Conservation (phyloP, 805 yeast genomes). For the Saccharomycopsis malanga region DNA sequence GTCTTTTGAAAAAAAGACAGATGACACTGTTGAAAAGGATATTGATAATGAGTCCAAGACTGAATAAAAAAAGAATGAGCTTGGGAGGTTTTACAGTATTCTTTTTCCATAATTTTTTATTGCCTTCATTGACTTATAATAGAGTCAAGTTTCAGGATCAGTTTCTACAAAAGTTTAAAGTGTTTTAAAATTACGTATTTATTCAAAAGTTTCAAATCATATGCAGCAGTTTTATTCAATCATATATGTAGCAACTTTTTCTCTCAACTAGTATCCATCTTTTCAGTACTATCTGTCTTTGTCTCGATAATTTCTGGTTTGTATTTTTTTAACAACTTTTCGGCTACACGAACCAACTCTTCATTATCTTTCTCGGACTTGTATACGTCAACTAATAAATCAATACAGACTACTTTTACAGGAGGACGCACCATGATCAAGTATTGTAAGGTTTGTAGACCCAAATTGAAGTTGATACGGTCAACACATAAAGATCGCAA, state of each 20-base stretch:
- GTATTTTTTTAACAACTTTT: constrained; percentile 13
- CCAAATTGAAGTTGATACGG: constrained; percentile 74
- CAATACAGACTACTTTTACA: constrained; percentile 45
- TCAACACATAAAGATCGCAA: constrained; percentile 74
- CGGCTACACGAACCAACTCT: constrained; percentile 25
- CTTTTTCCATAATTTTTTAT: no score
- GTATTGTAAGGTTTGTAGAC: constrained; percentile 75
- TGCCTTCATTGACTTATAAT: no score
- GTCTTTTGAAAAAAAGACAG: not conserved
- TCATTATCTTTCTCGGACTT: constrained; percentile 35
- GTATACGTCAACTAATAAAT: constrained; percentile 41
- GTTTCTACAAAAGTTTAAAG: no score
- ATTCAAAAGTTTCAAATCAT: no score
- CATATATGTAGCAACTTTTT: no score
- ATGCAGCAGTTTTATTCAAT: no score
- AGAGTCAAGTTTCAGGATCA: no score
- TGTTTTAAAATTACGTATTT: no score
- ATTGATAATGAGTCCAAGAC: not conserved
- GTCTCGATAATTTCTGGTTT: not conserved
- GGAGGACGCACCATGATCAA: constrained; percentile 90
- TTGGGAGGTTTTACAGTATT: no score
- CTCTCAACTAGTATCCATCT: no score
- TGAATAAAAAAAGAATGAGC: not conserved
- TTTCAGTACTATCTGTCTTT: not conserved
- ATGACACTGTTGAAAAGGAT: not conserved